phyloP scores from a whole-genome alignment of 345 rosid species.

The Punica granatum region DNA sequence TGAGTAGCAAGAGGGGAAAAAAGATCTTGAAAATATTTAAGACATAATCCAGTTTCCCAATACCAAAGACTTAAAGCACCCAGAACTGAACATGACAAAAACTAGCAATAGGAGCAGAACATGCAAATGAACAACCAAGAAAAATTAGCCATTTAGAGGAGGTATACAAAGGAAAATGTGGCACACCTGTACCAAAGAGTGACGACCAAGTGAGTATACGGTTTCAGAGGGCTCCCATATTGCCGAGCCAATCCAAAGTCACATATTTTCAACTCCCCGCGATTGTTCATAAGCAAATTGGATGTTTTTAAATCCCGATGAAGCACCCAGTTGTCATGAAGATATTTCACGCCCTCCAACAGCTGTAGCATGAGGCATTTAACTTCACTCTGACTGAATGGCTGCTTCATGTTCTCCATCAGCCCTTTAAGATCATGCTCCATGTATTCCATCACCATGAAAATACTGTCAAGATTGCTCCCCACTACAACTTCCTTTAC shows the following conservation, averaged over 20 bases:
- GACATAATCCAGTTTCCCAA: neutral
- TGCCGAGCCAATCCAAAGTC: conserved; percentile 99
- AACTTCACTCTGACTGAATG: conserved; percentile 98
- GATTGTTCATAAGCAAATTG: conserved; percentile 84
- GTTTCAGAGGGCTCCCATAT: conserved; percentile 94
- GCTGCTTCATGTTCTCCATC: conserved; percentile 97
- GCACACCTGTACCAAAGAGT: conserved; percentile 98
- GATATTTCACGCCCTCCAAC: conserved; percentile 85
- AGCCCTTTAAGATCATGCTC: conserved; percentile 96
- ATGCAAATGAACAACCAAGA: neutral
- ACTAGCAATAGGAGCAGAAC: neutral
- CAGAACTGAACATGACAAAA: neutral
- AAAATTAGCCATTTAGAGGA: neutral
- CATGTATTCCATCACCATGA: conserved; percentile 99
- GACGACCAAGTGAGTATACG: conserved; percentile 97
- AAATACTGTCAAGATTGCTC: conserved; percentile 86
- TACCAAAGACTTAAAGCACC: neutral
- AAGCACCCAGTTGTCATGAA: conserved; percentile 99
- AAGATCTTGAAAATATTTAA: neutral
- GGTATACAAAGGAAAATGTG: neutral
- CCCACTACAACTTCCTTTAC: conserved; percentile 99
- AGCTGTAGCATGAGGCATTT: conserved; percentile 98
- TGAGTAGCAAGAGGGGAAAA: no score
- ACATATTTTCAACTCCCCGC: conserved; percentile 96
- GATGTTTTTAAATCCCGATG: conserved; percentile 98